These are phyloP conservation scores for Fimicolochytrium jonesii DNA, from an alignment of 192 early-diverging fungal species.

Conservation along the genomic window DNA sequence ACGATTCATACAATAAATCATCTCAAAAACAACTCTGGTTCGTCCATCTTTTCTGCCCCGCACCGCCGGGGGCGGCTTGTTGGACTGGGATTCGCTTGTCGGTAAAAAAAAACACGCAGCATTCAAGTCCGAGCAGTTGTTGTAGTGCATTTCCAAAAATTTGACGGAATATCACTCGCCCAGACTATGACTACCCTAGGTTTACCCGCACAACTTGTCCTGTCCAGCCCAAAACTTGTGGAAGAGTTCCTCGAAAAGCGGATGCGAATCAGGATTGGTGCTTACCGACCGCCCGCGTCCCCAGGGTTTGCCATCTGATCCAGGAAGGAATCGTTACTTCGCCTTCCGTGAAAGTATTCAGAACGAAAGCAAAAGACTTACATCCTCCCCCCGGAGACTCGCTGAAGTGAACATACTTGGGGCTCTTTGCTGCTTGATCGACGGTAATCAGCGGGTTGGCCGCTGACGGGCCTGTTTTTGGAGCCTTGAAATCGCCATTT, in stretches of 20 bases:
- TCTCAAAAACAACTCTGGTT: too few relatives aligned
- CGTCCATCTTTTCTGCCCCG: too few relatives aligned
- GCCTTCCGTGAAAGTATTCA: neutral
- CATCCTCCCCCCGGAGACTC: conserved; percentile 1
- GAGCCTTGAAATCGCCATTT: conserved; percentile 5
- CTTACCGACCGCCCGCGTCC: neutral
- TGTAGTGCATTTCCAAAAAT: too few relatives aligned
- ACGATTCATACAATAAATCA: too few relatives aligned
- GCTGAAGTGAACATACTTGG: conserved; percentile 9
- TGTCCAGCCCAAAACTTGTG: neutral
- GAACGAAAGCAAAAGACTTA: neutral
- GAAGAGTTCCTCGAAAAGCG: neutral
- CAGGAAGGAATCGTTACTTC: neutral
- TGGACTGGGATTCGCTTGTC: too few relatives aligned
- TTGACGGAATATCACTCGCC: too few relatives aligned
- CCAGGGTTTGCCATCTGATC: conserved; percentile 14
- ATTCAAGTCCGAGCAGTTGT: too few relatives aligned
- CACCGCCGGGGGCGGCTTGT: too few relatives aligned
- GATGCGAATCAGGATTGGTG: conserved; percentile 6
- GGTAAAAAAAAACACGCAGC: too few relatives aligned
- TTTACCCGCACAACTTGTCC: too few relatives aligned
- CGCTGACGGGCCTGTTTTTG: neutral
- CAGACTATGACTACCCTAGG: too few relatives aligned
- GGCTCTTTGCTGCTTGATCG: neutral
- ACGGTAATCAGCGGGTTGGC: neutral